Base-by-base conservation (phyloP, 2,329 filamentous ascomycete genomes). In the Xylariaceae sp. region DNA sequence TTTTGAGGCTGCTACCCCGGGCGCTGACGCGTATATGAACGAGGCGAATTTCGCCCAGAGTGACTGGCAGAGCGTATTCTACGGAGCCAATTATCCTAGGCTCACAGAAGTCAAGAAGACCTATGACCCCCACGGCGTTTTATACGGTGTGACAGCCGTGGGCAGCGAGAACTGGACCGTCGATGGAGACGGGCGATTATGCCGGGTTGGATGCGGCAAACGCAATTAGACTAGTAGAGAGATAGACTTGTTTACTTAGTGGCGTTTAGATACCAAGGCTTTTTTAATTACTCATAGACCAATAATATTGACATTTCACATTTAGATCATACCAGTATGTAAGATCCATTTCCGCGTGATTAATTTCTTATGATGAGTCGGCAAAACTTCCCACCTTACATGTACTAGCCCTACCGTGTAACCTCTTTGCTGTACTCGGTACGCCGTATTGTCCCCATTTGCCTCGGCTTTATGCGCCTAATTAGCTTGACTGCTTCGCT, bases 261-360 rank as follows among this genome's bases (percentile, higher is more conserved):
- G 33, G 44, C 32, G 24, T 47, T 47, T 29, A 37, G 44, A 47
- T 47, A 47, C 44, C 44, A 47, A 30, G 6, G 26, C 16, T 6
- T 7, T 30, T 21, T 4, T 47, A 20, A n/a, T 21, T 13, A 16
- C 21, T 47, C 15, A 20, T 47, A 47, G 44, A 47, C 23, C 23
- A 47, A 47, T 47, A 26, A 15, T 45, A 5, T 13, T 23, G 6
- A 32, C 8, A 32, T 44, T 23, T 44, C n/a, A 16, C 26, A 43
- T 18, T 33, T 16, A 4, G n/a, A 4, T 20, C 16, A 30, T 10
- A 16, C 23, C 20, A 21, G 35, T 24, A 24, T 10, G n/a, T n/a
- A n/a, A n/a, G n/a, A n/a, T n/a, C n/a, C n/a, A n/a, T n/a, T n/a
- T n/a, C n/a, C n/a, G n/a, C n/a, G n/a, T n/a, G n/a, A n/a, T n/a